A percentile compares a stretch with the other conserved stretches of the same genome.
phyloP scores from a whole-genome alignment of 2,329 filamentous ascomycete species.

The Penicillium thymicola region DNA sequence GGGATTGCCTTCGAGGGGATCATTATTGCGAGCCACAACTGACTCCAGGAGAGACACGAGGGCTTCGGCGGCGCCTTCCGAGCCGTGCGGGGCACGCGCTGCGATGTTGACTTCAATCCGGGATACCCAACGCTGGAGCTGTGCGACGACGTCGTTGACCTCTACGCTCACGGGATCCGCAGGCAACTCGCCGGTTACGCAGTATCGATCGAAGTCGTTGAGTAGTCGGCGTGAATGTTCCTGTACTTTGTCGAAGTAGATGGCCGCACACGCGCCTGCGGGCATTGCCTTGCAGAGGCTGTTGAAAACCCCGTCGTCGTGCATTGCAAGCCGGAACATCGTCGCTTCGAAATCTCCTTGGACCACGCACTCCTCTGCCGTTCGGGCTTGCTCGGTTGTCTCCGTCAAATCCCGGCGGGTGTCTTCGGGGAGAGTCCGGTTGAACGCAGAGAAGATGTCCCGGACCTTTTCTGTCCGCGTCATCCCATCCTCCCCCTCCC shows the following conservation, averaged over 20 bases:
- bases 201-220: conserved; percentile 41
- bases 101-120: conserved; percentile 34
- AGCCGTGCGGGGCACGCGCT: conserved; percentile 35
- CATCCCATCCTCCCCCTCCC: conserved; percentile 30
- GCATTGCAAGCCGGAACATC: conserved; percentile 44
- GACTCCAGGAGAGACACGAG: conserved; percentile 40
- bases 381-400: conserved; percentile 30
- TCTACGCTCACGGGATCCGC: conserved; percentile 19
- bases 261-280: conserved; percentile 39
- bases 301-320: conserved; percentile 43
- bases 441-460: conserved; percentile 48
- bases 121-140: conserved; percentile 31
- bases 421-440: conserved; percentile 40
- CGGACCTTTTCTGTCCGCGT: conserved; percentile 39
- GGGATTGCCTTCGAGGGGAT: conserved; percentile 36
- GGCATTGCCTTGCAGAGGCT: conserved; percentile 45
- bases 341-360: conserved; percentile 46
- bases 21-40: conserved; percentile 38
- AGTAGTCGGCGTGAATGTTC: conserved; percentile 35
- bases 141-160: conserved; percentile 31
- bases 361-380: conserved; percentile 43
- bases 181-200: conserved; percentile 30
- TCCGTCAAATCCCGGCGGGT: conserved; percentile 41
- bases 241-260: conserved; percentile 45
- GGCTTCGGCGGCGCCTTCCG: conserved; percentile 37